Evolutionary conservation across 345 rosid genomes (phyloP), one percentile per base, ranked within the genome.

Genomic region (Populus simonii): DNA sequence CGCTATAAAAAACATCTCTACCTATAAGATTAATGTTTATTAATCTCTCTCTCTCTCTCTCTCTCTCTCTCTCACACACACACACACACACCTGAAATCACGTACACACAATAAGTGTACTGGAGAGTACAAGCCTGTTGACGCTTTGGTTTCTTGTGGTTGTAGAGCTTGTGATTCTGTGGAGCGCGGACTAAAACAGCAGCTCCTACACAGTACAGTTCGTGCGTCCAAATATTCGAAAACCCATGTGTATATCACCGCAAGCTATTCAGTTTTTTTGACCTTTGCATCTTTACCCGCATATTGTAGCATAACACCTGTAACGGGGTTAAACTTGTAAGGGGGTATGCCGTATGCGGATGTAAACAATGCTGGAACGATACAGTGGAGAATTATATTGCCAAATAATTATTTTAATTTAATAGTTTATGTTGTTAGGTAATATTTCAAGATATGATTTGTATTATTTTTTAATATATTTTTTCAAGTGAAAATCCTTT

Each of bases 121-220:
- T 68, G 70, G 66, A 80, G 80, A 43, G 87, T 79, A 84, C 84
- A 79, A 62, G 45, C 36, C 69, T 38, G 63, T 51, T 77, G 74
- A 72, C 33, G 45, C 45, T 83, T 86, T 84, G 84, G 73, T 75
- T 72, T 71, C 51, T 75, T 67, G 36, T 84, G 62, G 66, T 71
- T 73, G 85, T 75, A 43, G 79, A 70, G 73, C 80, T 76, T 80
- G 80, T 57, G 88, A 88, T 75, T 82, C 87, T 75, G 68, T 53
- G 78, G 55, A n/a, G 65, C 67, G 66, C 10, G 45, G 47, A 43
- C 15, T 16, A 35, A 12, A 68, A 75, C 68, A 73, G 17, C 68
- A 71, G 18, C 73, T 17, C 53, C 70, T 76, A 33, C 47, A 61
- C 35, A 8, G 81, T 57, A 66, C 27, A 13, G 81, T 57, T 59